Conservation (phyloP, 768 basidiomycete species). For the Nevesoporus exiguus region DNA sequence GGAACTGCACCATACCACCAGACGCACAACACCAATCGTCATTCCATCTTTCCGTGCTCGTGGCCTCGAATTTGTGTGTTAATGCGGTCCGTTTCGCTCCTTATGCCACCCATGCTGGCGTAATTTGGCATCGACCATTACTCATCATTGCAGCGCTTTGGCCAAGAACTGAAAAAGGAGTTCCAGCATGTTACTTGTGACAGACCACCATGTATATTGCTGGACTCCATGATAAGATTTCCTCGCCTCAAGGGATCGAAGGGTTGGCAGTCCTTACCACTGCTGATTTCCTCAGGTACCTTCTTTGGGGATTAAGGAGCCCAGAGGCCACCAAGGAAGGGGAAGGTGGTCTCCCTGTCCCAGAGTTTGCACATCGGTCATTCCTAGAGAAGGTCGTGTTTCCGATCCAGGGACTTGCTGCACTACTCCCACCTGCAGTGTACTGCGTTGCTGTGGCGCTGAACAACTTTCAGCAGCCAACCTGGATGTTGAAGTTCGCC, state of each 20-base stretch:
- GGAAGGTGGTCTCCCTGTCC: conserved; percentile 19
- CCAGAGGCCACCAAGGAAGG: conserved; percentile 1
- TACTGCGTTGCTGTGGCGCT: conserved; percentile 27
- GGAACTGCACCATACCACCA: too few species aligned
- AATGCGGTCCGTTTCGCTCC: background rate
- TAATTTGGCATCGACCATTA: conserved; percentile 8
- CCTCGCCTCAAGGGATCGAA: conserved; percentile 18
- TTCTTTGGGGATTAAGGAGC: conserved; percentile 7
- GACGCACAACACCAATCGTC: background rate
- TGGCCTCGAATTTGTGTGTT: background rate
- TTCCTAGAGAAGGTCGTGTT: conserved; percentile 28
- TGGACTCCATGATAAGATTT: conserved; percentile 16
- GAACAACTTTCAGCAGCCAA: conserved; percentile 34
- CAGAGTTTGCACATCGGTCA: conserved; percentile 12
- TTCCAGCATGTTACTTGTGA: conserved; percentile 4
- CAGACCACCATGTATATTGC: conserved; percentile 29
- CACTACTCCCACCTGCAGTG: conserved; percentile 24
- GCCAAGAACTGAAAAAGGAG: conserved; percentile 18
- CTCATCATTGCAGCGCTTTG: conserved; percentile 17
- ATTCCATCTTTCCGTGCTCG: background rate
- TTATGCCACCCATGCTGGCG: background rate
- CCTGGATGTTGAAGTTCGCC: conserved; percentile 31
- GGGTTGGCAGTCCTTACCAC: conserved; percentile 26
- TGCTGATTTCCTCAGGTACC: conserved; percentile 20
- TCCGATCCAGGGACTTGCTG: conserved; percentile 26